Percentiles rank a stretch among this genome's conserved stretches.
These are phyloP conservation scores for Stylosanthes scabra DNA, from an alignment of 331 rosid genomes.

Conservation along the genomic window DNA sequence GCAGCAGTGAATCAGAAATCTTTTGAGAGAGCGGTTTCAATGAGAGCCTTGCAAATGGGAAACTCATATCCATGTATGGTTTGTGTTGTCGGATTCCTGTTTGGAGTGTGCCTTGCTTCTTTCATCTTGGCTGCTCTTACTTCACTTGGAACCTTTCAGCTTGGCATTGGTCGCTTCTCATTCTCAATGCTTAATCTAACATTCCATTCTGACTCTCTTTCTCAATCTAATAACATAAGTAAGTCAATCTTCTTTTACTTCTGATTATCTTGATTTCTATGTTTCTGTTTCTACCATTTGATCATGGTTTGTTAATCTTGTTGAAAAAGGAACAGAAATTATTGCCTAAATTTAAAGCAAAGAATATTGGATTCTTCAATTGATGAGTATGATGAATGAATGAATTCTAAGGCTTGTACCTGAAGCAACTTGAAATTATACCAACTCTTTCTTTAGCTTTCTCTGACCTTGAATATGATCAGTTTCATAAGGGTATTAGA, in stretches of 20 bases:
- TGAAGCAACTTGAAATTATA: slow-evolving; percentile 46
- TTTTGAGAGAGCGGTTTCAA: slow-evolving; percentile 50
- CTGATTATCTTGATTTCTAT: neutral
- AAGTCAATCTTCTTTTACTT: slow-evolving; percentile 34
- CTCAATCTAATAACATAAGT: slow-evolving; percentile 51
- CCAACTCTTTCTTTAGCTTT: neutral
- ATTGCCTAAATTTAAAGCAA: neutral
- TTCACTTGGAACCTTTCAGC: slow-evolving; percentile 58
- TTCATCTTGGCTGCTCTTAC: slow-evolving; percentile 67
- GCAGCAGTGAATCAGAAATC: slow-evolving; percentile 34
- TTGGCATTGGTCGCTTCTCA: slow-evolving; percentile 55
- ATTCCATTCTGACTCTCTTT: slow-evolving; percentile 53
- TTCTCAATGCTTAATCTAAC: slow-evolving; percentile 50
- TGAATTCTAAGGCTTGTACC: slow-evolving; percentile 33
- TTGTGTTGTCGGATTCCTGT: slow-evolving; percentile 77
- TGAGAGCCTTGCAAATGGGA: slow-evolving; percentile 76
- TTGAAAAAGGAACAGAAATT: neutral
- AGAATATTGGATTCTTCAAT: slow-evolving; percentile 15
- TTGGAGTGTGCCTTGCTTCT: slow-evolving; percentile 71
- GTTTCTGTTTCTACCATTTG: slow-evolving; percentile 1
- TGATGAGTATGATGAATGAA: slow-evolving; percentile 15
- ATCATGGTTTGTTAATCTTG: neutral
- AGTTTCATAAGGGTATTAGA: neutral
- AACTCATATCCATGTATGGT: slow-evolving; percentile 69
- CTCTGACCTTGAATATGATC: slow-evolving; percentile 28